Evolutionary conservation across 768 basidiomycete genomes (phyloP).

Genomic region (Atractiella rhizophila): DNA sequence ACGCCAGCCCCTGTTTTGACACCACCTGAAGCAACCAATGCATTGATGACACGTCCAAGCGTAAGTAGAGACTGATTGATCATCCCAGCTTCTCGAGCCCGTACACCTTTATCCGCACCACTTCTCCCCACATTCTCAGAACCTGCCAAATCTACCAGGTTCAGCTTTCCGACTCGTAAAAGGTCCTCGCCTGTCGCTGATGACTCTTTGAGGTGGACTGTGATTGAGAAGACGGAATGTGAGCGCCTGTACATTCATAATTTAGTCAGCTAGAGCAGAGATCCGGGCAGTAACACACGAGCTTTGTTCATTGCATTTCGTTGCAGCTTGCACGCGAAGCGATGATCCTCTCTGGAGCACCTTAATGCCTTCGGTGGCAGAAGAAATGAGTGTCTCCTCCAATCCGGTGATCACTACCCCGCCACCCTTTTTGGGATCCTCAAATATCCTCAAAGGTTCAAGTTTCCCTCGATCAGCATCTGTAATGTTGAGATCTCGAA

Average conservation of each 20-base stretch:
- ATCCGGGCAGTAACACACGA: neutral
- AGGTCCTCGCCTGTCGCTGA: constrained; percentile 36
- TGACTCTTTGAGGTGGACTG: constrained; percentile 70
- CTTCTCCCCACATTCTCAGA: constrained; percentile 91
- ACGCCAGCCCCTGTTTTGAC: constrained; percentile 31
- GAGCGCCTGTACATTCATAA: constrained; percentile 36
- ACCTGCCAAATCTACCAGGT: constrained; percentile 88
- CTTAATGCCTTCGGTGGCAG: constrained; percentile 53
- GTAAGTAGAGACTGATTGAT: constrained; percentile 93
- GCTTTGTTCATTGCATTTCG: constrained; percentile 91
- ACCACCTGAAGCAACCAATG: too few relatives aligned
- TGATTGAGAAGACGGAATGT: constrained; percentile 91
- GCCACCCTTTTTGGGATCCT: constrained; percentile 56
- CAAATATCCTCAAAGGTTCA: constrained; percentile 59
- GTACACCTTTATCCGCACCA: constrained; percentile 79
- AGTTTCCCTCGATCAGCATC: neutral
- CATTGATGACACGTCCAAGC: constrained; percentile 89
- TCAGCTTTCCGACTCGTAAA: constrained; percentile 77
- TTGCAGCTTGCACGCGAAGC: constrained; percentile 73
- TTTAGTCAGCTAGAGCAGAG: neutral
- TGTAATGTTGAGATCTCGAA: constrained; percentile 46
- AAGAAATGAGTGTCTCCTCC: constrained; percentile 64
- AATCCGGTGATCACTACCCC: constrained; percentile 79
- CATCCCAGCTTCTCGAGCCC: constrained; percentile 92
- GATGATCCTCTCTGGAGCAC: constrained; percentile 72